Evolutionary conservation across 2,329 filamentous ascomycete genomes (phyloP).

Genomic region (Apiospora koreana): DNA sequence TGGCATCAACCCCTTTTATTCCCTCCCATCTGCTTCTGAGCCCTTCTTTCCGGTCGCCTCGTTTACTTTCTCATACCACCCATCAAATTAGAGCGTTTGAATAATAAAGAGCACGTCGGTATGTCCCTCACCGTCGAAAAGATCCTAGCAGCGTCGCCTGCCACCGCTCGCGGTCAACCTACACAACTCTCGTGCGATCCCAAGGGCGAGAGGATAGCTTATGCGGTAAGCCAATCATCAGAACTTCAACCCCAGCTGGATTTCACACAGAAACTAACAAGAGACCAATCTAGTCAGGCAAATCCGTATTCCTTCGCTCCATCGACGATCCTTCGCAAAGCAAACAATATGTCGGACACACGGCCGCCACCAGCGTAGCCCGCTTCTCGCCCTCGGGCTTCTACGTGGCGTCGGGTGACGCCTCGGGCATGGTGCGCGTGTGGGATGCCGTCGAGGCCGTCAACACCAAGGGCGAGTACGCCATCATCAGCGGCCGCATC

Average conservation of each 20-base stretch:
- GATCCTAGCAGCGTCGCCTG: conserved; percentile 84
- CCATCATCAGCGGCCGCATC: conserved; percentile 90
- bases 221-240: conserved; percentile 66
- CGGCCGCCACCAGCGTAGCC: conserved; percentile 83
- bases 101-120: neutral
- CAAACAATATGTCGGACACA: conserved; percentile 93
- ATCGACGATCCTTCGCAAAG: conserved; percentile 85
- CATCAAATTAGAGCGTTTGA: neutral
- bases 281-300: conserved; percentile 68
- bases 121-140: conserved; percentile 61
- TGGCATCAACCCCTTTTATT: neutral
- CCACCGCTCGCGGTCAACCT: conserved; percentile 80
- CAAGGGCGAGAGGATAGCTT: conserved; percentile 90
- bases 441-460: conserved; percentile 89
- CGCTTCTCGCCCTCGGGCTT: conserved; percentile 93
- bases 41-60: neutral
- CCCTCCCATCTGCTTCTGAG: neutral
- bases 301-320: conserved; percentile 93
- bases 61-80: neutral
- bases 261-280: neutral
- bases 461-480: conserved; percentile 90
- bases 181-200: conserved; percentile 86
- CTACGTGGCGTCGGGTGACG: conserved; percentile 92
- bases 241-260: neutral
- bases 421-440: conserved; percentile 79